Evolutionary conservation across 2,329 filamentous ascomycete genomes (phyloP).

Genomic region (Diaporthe citri): DNA sequence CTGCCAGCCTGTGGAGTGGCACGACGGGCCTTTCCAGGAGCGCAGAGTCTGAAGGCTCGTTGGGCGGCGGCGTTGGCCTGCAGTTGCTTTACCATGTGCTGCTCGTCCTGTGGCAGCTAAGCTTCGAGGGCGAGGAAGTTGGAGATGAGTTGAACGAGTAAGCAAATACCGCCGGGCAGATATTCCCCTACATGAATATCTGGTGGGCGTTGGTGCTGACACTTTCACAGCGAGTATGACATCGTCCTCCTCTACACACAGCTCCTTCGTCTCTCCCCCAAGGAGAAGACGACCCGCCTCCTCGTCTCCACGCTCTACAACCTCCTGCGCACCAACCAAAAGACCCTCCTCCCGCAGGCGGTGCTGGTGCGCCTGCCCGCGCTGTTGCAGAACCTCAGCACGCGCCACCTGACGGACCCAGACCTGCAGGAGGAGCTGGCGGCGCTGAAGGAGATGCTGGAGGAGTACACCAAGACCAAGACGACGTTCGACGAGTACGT

Average conservation of each 20-base stretch:
- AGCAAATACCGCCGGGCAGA: constrained; percentile 50
- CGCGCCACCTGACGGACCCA: constrained; percentile 73
- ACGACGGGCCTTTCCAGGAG: constrained; percentile 62
- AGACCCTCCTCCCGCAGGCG: constrained; percentile 84
- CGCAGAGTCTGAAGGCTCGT: constrained; percentile 70
- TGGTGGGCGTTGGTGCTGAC: constrained; percentile 44
- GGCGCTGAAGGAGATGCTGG: constrained; percentile 71
- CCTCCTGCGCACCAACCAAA: constrained; percentile 77
- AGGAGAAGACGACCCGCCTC: constrained; percentile 96
- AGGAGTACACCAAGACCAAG: constrained; percentile 77
- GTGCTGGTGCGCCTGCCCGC: constrained; percentile 85
- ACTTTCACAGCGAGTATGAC: constrained; percentile 82
- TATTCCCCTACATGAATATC: neutral
- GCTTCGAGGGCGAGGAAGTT: constrained; percentile 85
- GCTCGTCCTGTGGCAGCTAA: constrained; percentile 95
- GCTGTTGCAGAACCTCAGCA: constrained; percentile 72
- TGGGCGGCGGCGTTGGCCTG: constrained; percentile 87
- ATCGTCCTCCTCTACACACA: constrained; percentile 93
- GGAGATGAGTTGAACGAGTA: constrained; percentile 87
- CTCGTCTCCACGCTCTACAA: constrained; percentile 91
- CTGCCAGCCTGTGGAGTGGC: constrained; percentile 73
- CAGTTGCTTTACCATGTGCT: constrained; percentile 96
- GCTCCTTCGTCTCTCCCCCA: constrained; percentile 90
- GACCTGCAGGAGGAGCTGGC: constrained; percentile 74
- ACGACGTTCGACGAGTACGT: constrained; percentile 90